Base-by-base conservation (phyloP, 2,329 filamentous ascomycete species). In the Peltaster fructicola region DNA sequence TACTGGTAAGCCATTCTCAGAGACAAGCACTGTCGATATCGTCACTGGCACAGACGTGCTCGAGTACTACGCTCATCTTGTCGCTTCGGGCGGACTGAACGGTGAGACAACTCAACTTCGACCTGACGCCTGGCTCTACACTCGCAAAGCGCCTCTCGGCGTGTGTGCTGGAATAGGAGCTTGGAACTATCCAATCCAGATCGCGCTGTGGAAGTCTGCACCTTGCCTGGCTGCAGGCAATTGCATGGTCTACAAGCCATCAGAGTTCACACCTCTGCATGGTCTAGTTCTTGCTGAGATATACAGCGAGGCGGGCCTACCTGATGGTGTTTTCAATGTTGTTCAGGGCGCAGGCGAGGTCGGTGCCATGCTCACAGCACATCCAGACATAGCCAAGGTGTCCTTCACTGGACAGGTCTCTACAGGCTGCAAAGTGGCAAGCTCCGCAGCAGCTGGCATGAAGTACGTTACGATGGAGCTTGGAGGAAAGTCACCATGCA, bases 391-490 rank as follows among this genome's bases (percentile, higher is more conserved):
- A 40, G 73, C 76, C 32, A 91, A 91, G 54, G 79, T 91, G 40
- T 81, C 74, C 44, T 91, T 91, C 55, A 91, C 81, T 0, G 81
- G 81, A 10, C 80, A 90, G 47, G 80, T 90, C 14, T 65, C 68
- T 30, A 91, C 81, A 0, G 81, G 82, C 8, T 67, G 68, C 52
- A 85, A 80, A 47, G 81, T 92, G 7, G 80, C 81, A 7, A 67
- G 65, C 20, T 59, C 72, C 17, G 81, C 81, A 3, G 73, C 76
- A 1, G 68, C 67, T 15, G 68, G 67, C 39, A 82, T 90, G 75
- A 90, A 90, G 54, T 81, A 82, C 45, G 73, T 88, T 23, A 91
- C 82, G 11, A 84, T 90, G 76, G 82, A 92, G 53, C 64, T 91
- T 0, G 82, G 82, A 27, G 82, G 82, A 24, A 91, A 91, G 56